Percentiles rank a stretch among this genome's conserved stretches.
These are phyloP conservation scores for Phytophthora sojae DNA, from an alignment of 352 stramenopile species.

Conservation along the genomic window DNA sequence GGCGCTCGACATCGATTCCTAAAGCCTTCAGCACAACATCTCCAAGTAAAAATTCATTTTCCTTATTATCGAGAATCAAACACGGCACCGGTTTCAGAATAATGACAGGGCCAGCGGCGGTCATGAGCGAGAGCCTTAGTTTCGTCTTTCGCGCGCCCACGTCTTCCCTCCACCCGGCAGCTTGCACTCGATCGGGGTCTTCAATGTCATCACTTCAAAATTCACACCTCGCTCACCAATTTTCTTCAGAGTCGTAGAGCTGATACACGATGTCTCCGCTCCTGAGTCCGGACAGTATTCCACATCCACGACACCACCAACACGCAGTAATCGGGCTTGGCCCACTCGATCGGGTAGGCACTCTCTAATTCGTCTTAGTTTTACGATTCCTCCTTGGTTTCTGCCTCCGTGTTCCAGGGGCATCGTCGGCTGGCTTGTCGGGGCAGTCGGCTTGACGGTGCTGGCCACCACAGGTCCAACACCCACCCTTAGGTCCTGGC, in stretches of 20 bases:
- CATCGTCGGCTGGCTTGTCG: background rate
- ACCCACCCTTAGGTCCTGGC: slow-evolving; percentile 18
- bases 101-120: slow-evolving; percentile 17
- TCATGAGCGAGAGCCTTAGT: background rate
- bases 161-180: slow-evolving; percentile 7
- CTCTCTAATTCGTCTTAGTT: too few species aligned
- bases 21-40: slow-evolving; percentile 21
- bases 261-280: slow-evolving; percentile 21
- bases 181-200: slow-evolving; percentile 13
- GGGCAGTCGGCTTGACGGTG: slow-evolving; percentile 17
- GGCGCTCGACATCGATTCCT: slow-evolving; percentile 15
- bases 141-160: slow-evolving; percentile 2
- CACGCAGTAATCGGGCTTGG: slow-evolving; percentile 7
- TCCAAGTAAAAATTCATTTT: slow-evolving; percentile 17
- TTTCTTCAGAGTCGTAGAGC: slow-evolving; percentile 23
- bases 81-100: slow-evolving; percentile 13
- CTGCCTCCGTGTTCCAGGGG: background rate
- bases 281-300: slow-evolving; percentile 23
- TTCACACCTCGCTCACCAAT: slow-evolving; percentile 13
- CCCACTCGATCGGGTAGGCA: slow-evolving; percentile 9
- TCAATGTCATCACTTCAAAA: slow-evolving; percentile 2
- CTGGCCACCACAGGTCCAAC: slow-evolving; percentile 28
- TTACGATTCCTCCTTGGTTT: slow-evolving; percentile 8
- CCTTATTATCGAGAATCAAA: slow-evolving; percentile 18
- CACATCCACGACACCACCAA: slow-evolving; percentile 17